These are phyloP conservation scores for Achaetomium macrosporum DNA, from an alignment of 2,329 filamentous ascomycete genomes.

Conservation along the genomic window DNA sequence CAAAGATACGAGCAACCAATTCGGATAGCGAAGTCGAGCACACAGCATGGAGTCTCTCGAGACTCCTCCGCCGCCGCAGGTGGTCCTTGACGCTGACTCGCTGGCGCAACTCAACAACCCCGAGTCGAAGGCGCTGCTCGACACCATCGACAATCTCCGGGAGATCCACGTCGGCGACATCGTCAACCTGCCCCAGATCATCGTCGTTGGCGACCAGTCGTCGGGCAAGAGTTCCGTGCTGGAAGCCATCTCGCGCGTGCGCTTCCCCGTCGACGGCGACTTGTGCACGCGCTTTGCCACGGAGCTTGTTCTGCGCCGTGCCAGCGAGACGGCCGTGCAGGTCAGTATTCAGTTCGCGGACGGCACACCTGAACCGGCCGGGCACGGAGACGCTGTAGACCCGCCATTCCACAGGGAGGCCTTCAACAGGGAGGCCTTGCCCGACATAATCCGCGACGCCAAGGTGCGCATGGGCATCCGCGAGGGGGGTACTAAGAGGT, in stretches of 20 bases:
- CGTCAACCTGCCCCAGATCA: conserved; percentile 2
- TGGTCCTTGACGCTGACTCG: not conserved
- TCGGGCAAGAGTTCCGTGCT: conserved; percentile 2
- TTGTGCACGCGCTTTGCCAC: not conserved
- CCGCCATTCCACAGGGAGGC: conserved; percentile 8
- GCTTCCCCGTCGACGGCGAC: not conserved
- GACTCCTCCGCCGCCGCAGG: not conserved
- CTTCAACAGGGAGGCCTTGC: conserved; percentile 26
- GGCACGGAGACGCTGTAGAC: no score
- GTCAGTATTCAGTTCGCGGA: conserved; percentile 13
- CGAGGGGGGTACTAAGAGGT: not conserved
- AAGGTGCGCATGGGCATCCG: conserved; percentile 45
- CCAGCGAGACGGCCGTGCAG: conserved; percentile 2
- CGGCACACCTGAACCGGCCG: not conserved
- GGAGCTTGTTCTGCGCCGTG: not conserved
- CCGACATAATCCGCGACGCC: conserved; percentile 34
- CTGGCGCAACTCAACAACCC: conserved; percentile 1
- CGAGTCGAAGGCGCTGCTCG: conserved; percentile 9
- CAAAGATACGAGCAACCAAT: not conserved
- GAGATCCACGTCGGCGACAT: conserved; percentile 5
- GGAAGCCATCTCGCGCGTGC: not conserved
- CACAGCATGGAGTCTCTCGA: not conserved
- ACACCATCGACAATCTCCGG: conserved; percentile 16
- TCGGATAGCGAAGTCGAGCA: not conserved
- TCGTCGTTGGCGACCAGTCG: not conserved